Conservation (phyloP, 345 rosid species). For the Sonneratia caseolaris region DNA sequence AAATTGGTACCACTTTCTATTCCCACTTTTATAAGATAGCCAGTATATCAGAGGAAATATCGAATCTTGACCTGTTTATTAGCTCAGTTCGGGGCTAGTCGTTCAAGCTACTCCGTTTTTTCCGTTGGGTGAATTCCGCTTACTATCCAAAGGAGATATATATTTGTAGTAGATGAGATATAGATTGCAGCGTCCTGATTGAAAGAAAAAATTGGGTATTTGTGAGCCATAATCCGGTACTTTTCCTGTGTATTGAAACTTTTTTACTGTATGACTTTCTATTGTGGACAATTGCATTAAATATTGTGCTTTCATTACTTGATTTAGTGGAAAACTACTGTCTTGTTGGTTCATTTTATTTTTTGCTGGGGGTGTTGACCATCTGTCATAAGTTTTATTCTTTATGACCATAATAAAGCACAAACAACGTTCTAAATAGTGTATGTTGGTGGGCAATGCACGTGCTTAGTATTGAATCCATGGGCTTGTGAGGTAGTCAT, state of each 20-base stretch:
- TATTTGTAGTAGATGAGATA: not conserved
- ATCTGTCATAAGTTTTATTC: not conserved
- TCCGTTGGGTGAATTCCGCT: not conserved
- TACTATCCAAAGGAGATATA: not conserved
- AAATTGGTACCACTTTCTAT: slow-evolving; percentile 41
- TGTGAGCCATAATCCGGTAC: not conserved
- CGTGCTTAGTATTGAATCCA: not conserved
- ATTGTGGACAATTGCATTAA: not conserved
- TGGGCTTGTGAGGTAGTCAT: too few species aligned
- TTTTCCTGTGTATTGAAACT: not conserved
- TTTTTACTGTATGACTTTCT: too few species aligned
- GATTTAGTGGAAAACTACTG: not conserved
- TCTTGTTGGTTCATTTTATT: not conserved
- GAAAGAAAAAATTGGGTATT: not conserved
- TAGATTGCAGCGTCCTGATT: not conserved
- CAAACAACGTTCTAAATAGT: not conserved
- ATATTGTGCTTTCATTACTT: not conserved
- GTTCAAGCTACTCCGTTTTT: not conserved
- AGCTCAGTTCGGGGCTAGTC: not conserved
- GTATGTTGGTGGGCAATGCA: not conserved
- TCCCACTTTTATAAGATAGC: not conserved
- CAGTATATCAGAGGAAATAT: not conserved
- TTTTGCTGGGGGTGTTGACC: not conserved
- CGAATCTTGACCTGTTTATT: not conserved
- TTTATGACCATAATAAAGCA: not conserved